phyloP scores from a whole-genome alignment of 768 basidiomycete species.

The Harrya chromipes region DNA sequence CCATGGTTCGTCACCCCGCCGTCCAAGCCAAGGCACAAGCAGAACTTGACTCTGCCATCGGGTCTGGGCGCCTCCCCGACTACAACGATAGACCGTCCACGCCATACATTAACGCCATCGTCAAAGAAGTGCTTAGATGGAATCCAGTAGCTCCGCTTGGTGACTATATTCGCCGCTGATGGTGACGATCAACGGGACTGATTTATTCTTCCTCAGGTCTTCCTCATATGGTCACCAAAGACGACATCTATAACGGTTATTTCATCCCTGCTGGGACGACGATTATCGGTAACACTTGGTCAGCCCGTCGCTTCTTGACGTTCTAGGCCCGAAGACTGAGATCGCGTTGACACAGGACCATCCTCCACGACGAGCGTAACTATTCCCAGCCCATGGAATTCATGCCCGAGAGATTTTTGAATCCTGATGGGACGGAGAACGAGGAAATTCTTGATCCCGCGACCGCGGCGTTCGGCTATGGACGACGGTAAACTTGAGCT shows the following conservation, averaged over 20 bases:
- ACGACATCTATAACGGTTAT: constrained; percentile 30
- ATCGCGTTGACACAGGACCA: constrained; percentile 28
- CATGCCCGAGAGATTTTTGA: constrained; percentile 39
- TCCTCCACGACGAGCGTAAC: constrained; percentile 35
- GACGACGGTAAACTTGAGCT: constrained; percentile 26
- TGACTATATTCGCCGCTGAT: constrained; percentile 18
- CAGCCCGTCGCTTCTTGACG: background rate
- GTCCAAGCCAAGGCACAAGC: constrained; percentile 30
- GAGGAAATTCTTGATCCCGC: constrained; percentile 28
- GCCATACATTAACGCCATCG: constrained; percentile 28
- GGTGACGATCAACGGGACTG: constrained; percentile 10
- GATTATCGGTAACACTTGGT: constrained; percentile 62
- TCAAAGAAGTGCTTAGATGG: constrained; percentile 33
- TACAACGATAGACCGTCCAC: constrained; percentile 27
- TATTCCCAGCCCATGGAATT: constrained; percentile 36
- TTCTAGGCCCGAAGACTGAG: constrained; percentile 4
- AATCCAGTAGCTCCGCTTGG: constrained; percentile 34
- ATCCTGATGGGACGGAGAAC: constrained; percentile 36
- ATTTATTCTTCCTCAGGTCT: constrained; percentile 20
- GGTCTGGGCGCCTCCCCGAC: constrained; percentile 30
- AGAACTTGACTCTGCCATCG: constrained; percentile 26
- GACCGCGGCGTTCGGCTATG: constrained; percentile 35
- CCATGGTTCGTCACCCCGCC: constrained; percentile 28
- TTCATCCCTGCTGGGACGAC: constrained; percentile 40
- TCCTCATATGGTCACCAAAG: constrained; percentile 33